Evolutionary conservation across 2,329 filamentous ascomycete species (phyloP), one percentile per base, ranked within the genome.

Genomic region (Magnaporthiopsis incrustans): DNA sequence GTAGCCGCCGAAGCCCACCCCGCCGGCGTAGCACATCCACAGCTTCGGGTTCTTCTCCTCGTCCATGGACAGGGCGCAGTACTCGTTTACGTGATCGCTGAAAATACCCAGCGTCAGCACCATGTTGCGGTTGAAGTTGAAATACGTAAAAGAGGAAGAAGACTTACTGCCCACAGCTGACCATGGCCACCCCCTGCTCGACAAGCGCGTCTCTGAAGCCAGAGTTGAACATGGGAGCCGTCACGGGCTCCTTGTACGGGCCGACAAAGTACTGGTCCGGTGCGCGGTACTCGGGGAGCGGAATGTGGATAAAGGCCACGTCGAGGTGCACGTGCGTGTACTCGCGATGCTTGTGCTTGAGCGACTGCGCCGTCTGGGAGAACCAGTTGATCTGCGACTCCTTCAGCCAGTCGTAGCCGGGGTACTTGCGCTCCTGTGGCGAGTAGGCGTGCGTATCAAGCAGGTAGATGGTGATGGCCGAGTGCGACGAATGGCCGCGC

Each of bases 11-110:
- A 99, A 97, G 1, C 95, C 95, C 33, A 88, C 86, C 32, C 90
- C 95, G 38, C 95, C 95, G 11, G 88, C 94, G 75, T 98, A 98
- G 79, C 95, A 99, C 93, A 99, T 97, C 95, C 95, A 99, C 2
- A 98, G 78, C 35, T 89, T 84, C 0, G 89, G 88, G 61, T 82
- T 82, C 27, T 78, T 78, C 35, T 80, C 75, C 57, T 83, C 77
- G 62, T 83, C 76, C 4, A 79, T 75, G 1, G 83, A 87, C 11
- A 97, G 82, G 67, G 90, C 88, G 75, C 95, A 99, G 75, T 97
- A 98, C 72, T 99, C 95, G 73, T 99, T 99, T 68, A 90, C 94
- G 73, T 99, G 95, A 72, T 99, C 95, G 74, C 88, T 90, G 59
- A 15, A 44, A 4, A 32, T 3, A 26, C 7, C n/a, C 8, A 25